Conservation (phyloP, 805 yeast genomes). For the Myxozyma lipomycoides region DNA sequence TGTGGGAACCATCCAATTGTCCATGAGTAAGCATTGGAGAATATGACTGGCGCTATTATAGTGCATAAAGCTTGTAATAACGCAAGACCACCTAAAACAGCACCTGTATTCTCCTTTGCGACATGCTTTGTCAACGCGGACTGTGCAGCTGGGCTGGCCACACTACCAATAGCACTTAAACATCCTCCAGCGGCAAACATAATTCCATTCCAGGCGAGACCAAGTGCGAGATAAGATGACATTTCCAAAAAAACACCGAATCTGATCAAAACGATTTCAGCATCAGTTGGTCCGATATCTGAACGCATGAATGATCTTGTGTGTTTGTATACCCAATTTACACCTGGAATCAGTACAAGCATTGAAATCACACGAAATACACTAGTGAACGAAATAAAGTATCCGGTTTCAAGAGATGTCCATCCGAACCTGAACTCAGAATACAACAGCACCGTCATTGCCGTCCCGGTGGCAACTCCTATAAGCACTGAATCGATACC, state of each 20-base stretch:
- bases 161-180: constrained; percentile 12
- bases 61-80: constrained; percentile 17
- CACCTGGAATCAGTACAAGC: constrained; percentile 29
- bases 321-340: constrained; percentile 11
- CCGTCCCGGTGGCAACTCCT: constrained; percentile 17
- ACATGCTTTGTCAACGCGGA: constrained; percentile 28
- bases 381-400: constrained; percentile 32
- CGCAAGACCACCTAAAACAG: constrained; percentile 26
- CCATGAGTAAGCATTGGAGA: constrained; percentile 18
- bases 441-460: constrained; percentile 28
- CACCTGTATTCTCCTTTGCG: constrained; percentile 23
- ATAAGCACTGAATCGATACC: constrained; percentile 16
- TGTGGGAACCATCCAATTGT: constrained; percentile 25
- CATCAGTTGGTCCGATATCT: constrained; percentile 15
- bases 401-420: constrained; percentile 35
- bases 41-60: constrained; percentile 19
- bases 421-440: constrained; percentile 33
- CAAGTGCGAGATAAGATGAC: constrained; percentile 5
- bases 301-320: constrained; percentile 4
- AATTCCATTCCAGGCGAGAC: not conserved
- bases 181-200: constrained; percentile 11
- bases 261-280: constrained; percentile 13
- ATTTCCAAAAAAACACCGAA: constrained; percentile 2
- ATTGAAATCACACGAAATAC: constrained; percentile 30
- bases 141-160: constrained; percentile 19